Evolutionary conservation across 257 asterid genomes (phyloP), one percentile per base, ranked within the genome.

Genomic region (Prunella vulgaris): DNA sequence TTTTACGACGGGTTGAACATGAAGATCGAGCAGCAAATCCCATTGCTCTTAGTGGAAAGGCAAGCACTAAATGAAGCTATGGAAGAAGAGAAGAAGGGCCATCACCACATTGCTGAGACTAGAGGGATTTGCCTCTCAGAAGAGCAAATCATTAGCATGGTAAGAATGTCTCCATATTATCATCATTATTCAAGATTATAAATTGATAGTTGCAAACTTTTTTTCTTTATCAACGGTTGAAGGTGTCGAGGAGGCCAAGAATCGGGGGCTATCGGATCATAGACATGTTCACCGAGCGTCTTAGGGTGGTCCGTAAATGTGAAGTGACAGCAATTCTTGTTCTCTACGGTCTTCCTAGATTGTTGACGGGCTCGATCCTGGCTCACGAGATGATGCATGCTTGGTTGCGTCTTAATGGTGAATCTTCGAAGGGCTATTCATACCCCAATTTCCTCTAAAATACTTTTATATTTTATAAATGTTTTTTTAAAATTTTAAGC

Each of bases 361-460:
- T 93, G 68, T 77, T 93, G 79, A 94, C 96, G 2, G 99, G 99
- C 1, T 89, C 97, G 53, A 94, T 94, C 80, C 77, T 94, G 68
- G 99, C 99, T 79, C 99, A 94, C 70, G 99, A 94, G 76, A 91
- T 91, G 99, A 94, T 94, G 99, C 99, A 94, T 56, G 99, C 99
- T 24, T 94, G 97, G 96, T 80, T 94, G n/a, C 76, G 99, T 38
- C 96, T 94, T 53, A 88, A 86, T 75, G 99, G 99, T 93, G 66
- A 71, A 6, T 51, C 3, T 2, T 18, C 9, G 38, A 8, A 6
- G 7, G 0, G 2, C 5, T 40, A 12, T 40, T 40, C 48, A 40
- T 15, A 10, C 14, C 1, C 48, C 2, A 40, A 40, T 37, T 1
- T 37, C 3, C 44, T 37, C 44, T 7, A 37, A 37, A 30, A 2